Evolutionary conservation across 2,329 filamentous ascomycete species (phyloP), one percentile per base, ranked within the genome.

Genomic region (Neophaeococcomyces aloes): DNA sequence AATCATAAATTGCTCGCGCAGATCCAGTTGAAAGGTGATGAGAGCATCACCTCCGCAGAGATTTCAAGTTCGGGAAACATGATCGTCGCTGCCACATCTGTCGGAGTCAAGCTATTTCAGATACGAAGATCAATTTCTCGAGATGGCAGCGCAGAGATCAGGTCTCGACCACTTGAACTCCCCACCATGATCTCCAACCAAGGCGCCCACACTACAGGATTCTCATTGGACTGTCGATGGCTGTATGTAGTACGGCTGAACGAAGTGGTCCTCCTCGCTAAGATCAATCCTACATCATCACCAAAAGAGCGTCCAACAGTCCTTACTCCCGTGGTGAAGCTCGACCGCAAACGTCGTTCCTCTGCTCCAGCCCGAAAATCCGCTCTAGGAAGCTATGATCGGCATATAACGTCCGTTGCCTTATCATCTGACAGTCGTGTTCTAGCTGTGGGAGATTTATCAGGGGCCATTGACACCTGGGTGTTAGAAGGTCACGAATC

Each of bases 401-500:
- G 83, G 59, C 81, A 73, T 34, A 79, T 96, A 52, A 79, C 75
- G 29, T 81, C 85, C 42, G 62, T 81, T 19, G 72, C 80, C 2
- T 95, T 96, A 61, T 88, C 87, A 7, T 70, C 79, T 4, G 83
- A 94, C 59, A 86, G 84, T 59, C 78, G 75, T 52, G 76, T 94
- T 49, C 67, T 96, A 36, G 87, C 83, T 7, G 76, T 80, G 23
- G 80, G 82, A 37, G 89, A 95, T 60, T 65, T 95, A 41, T 80
- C 83, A 33, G 91, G 91, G 33, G 86, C 81, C 61, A 71, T 96
- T 25, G 88, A 96, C 58, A 86, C 81, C 14, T 98, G 88, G 84
- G 66, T 86, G 1, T 64, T 94, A 43, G 72, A 77, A 57, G 74
- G 74, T 29, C 61, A 74, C 48, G 68, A 74, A 53, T 58, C 2